A percentile compares a stretch with the other conserved stretches of the same genome.
These are phyloP conservation scores for Phytomonas sp. DNA, from an alignment of 208 protist species.

Conservation along the genomic window DNA sequence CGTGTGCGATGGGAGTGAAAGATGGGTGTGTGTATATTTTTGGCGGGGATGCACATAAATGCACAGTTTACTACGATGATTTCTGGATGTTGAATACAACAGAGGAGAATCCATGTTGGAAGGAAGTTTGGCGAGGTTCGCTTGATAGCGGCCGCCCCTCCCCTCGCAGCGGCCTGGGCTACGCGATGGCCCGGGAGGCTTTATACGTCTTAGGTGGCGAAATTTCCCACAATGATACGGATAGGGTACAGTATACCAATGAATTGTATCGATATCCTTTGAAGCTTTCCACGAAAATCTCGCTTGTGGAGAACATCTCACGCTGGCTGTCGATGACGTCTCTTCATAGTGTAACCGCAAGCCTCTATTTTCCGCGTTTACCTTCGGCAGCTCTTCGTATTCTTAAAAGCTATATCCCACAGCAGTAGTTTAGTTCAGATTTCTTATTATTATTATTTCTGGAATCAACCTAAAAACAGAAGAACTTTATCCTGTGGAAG, in stretches of 20 bases:
- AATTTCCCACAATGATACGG: slow-evolving; percentile 7
- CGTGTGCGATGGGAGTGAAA: slow-evolving; percentile 36
- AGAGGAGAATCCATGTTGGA: slow-evolving; percentile 11
- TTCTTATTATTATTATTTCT: neutral
- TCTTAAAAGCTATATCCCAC: too few species aligned
- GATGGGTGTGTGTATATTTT: slow-evolving; percentile 49
- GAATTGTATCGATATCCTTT: slow-evolving; percentile 52
- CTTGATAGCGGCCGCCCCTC: slow-evolving; percentile 19
- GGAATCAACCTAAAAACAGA: too few species aligned
- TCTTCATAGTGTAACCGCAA: neutral
- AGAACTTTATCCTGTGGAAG: too few species aligned
- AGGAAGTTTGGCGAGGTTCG: slow-evolving; percentile 1
- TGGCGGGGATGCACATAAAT: slow-evolving; percentile 64
- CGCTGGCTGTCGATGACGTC: slow-evolving; percentile 26
- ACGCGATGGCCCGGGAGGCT: slow-evolving; percentile 28
- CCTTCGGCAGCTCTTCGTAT: neutral
- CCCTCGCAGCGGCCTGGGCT: slow-evolving; percentile 53
- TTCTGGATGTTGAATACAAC: slow-evolving; percentile 54
- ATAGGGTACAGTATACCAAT: slow-evolving; percentile 28
- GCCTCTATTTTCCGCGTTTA: neutral
- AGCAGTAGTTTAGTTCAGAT: too few species aligned
- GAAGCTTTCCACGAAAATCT: slow-evolving; percentile 25
- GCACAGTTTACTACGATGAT: slow-evolving; percentile 57
- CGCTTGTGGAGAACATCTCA: slow-evolving; percentile 35
- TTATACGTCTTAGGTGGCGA: slow-evolving; percentile 74